Base-by-base conservation (phyloP, 78 protist genomes). In the Diacronema lutheri region DNA sequence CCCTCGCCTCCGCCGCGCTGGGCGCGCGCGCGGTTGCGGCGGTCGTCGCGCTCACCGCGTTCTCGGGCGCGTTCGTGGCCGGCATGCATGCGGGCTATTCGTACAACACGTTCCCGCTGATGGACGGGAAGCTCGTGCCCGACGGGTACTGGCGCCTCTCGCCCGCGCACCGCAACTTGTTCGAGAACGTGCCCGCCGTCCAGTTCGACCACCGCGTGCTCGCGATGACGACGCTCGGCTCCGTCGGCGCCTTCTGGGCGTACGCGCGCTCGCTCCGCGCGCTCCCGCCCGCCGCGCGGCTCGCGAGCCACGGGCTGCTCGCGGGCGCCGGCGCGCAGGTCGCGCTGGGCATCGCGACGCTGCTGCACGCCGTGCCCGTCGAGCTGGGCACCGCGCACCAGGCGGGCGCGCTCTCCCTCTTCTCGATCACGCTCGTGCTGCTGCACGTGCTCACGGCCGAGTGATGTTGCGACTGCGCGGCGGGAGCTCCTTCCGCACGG, bases 81-180 rank as follows among this genome's bases (percentile, higher is more conserved):
- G 98, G 98, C 68, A 55, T 95, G 46, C 96, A 95, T 65, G 98
- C 98, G n/a, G 98, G 98, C 21, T 64, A 87, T 23, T 46, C 94
- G 26, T 94, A 94, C 91, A 94, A 94, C 82, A 77, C 84, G 4
- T 96, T 94, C 69, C 98, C 98, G 33, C 29, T 41, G 4, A 95
- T 96, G 97, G 97, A 93, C 37, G 94, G 87, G 57, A 69, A 90
- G 4, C 68, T 88, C 50, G 44, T 91, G 25, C 91, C 89, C 10
- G 58, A 38, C 10, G 87, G 81, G n/a, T 62, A 91, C 74, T 78
- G 78, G 46, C 86, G 87, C 23, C 82, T 91, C 35, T 4, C 55
- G 64, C 94, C 95, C 6, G 60, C 57, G 31, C 88, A 79, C 72
- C 68, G 74, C n/a, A 96, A 96, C 77, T 25, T 89, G 33, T 81